A percentile compares a stretch with the other conserved stretches of the same genome.
These are phyloP conservation scores for Erythrophleum fordii DNA, from an alignment of 306 rosid species.

Conservation along the genomic window DNA sequence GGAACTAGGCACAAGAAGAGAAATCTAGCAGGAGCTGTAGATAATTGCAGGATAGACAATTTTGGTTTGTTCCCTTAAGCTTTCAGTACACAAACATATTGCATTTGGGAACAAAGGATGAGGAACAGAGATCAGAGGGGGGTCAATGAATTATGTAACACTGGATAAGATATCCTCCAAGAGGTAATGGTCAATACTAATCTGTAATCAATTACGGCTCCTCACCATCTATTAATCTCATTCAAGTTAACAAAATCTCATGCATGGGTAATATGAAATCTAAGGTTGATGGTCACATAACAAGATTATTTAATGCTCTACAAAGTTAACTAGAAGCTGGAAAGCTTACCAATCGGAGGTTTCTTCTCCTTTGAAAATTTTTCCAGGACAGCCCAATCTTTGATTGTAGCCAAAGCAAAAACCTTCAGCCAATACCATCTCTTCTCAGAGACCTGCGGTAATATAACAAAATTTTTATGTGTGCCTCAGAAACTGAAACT, in stretches of 20 bases:
- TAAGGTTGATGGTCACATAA: conserved; percentile 3
- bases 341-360: conserved; percentile 82
- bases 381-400: conserved; percentile 92
- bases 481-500: conserved; percentile 26
- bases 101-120: not conserved
- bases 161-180: conserved; percentile 23
- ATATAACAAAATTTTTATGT: conserved; percentile 28
- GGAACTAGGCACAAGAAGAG: not conserved
- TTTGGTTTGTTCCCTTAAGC: not conserved
- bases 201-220: conserved; percentile 7
- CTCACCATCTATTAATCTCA: conserved; percentile 12
- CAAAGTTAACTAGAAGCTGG: conserved; percentile 6
- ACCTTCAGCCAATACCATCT: conserved; percentile 99
- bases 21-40: not conserved
- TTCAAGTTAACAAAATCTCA: conserved; percentile 20
- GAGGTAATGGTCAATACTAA: conserved; percentile 9
- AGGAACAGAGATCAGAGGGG: not conserved
- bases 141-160: not conserved
- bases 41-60: not conserved
- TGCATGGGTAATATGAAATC: not conserved
- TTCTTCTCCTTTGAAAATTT: conserved; percentile 92
- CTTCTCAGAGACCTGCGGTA: conserved; percentile 91
- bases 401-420: conserved; percentile 93
- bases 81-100: not conserved
- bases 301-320: not conserved